These are phyloP conservation scores for Linum usitatissimum DNA, from an alignment of 345 rosid genomes.

Conservation along the genomic window DNA sequence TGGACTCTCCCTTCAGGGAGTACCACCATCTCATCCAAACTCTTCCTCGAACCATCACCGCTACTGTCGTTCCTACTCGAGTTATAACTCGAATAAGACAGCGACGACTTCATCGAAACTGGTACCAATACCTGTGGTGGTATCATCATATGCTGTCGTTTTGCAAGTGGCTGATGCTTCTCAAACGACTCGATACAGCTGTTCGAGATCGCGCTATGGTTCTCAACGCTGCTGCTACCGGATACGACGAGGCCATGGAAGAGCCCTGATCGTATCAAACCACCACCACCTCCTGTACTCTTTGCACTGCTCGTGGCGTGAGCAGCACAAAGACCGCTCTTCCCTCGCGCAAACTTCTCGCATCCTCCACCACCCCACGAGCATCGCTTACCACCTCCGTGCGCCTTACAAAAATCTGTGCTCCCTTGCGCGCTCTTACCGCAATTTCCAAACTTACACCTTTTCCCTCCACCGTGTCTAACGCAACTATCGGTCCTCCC, in stretches of 20 bases:
- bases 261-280: conserved; percentile 67
- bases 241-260: conserved; percentile 69
- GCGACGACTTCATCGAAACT: conserved; percentile 61
- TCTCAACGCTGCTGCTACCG: conserved; percentile 33
- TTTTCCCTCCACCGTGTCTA: conserved; percentile 87
- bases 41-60: conserved; percentile 19
- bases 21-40: conserved; percentile 45
- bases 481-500: conserved; percentile 94
- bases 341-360: conserved; percentile 92
- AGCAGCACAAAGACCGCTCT: conserved; percentile 87
- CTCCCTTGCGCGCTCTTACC: conserved; percentile 98
- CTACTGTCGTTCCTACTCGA: conserved; percentile 21
- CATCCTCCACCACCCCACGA: conserved; percentile 53
- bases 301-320: conserved; percentile 23
- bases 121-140: conserved; percentile 90
- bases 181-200: conserved; percentile 36
- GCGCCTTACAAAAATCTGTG: conserved; percentile 92
- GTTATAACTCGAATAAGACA: conserved; percentile 32
- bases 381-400: conserved; percentile 91
- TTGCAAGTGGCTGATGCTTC: conserved; percentile 23
- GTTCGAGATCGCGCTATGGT: conserved; percentile 47
- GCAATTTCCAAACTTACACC: conserved; percentile 54
- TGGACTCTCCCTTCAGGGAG: conserved; percentile 98
- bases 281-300: conserved; percentile 43
- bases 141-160: conserved; percentile 56